Percentiles rank a stretch among this genome's conserved stretches.
Evolutionary conservation across 208 protist species (phyloP).

Genomic region (Phytomonas francai): DNA sequence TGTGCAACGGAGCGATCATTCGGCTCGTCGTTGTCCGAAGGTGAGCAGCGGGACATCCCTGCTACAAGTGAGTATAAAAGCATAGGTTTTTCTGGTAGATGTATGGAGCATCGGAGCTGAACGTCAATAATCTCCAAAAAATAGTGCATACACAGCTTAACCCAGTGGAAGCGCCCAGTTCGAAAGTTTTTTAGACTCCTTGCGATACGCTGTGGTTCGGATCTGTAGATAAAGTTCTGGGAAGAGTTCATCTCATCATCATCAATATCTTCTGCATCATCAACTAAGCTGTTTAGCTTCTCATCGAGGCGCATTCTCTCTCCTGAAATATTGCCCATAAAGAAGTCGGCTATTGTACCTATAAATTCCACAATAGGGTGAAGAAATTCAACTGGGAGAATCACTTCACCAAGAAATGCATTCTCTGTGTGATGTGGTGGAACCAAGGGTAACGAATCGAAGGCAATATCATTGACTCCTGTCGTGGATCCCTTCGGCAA

Average conservation of each 20-base stretch:
- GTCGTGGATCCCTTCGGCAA: neutral
- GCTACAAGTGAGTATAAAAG: slow-evolving; percentile 24
- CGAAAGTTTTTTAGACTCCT: neutral
- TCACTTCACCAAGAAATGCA: neutral
- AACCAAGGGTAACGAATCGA: neutral
- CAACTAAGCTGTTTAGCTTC: neutral
- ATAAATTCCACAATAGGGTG: neutral
- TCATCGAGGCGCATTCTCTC: neutral
- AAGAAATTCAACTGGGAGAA: neutral
- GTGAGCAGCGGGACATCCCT: neutral
- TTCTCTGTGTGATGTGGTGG: neutral
- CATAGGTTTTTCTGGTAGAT: slow-evolving; percentile 30
- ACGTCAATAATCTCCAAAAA: slow-evolving; percentile 50
- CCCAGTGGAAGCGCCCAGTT: slow-evolving; percentile 12
- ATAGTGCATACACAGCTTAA: slow-evolving; percentile 55
- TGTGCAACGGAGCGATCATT: neutral
- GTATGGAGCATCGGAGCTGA: slow-evolving; percentile 26
- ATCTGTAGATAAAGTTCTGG: neutral
- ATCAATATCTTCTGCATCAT: neutral
- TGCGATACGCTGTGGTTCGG: neutral
- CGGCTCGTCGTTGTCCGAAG: neutral
- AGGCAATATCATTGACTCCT: neutral
- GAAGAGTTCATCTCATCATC: neutral
- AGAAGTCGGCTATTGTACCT: neutral
- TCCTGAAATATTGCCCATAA: neutral